Evolutionary conservation across 2,329 filamentous ascomycete genomes (phyloP).

Genomic region (Exophiala dermatitidis): DNA sequence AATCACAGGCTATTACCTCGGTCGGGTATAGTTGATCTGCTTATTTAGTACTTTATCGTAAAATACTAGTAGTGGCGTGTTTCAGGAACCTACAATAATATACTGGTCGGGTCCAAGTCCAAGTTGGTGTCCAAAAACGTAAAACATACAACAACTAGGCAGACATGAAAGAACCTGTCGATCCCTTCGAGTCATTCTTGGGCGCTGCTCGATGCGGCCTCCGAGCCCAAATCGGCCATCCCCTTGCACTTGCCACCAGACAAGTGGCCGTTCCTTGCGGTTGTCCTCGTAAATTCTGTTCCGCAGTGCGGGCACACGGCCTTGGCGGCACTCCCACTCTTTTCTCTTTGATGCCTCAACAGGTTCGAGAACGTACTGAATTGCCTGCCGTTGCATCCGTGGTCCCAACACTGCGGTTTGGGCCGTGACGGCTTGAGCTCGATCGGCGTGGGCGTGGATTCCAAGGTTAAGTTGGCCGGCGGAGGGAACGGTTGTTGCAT

Average conservation of each 20-base stretch:
- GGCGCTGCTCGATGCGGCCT: no score
- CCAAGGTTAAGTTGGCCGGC: slow-evolving; percentile 17
- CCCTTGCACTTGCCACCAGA: slow-evolving; percentile 87
- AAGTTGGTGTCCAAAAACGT: no score
- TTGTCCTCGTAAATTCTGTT: slow-evolving; percentile 85
- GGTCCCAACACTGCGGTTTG: slow-evolving; percentile 96
- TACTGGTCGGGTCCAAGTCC: no score
- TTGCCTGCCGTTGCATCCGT: slow-evolving; percentile 89
- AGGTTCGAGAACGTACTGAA: slow-evolving; percentile 97
- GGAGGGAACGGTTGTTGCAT: slow-evolving; percentile 15
- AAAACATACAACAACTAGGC: no score
- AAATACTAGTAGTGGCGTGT: no score
- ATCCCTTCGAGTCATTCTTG: no score
- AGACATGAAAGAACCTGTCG: no score
- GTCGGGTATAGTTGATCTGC: no score
- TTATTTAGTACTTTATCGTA: no score
- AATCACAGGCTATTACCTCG: no score
- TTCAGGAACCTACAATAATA: no score
- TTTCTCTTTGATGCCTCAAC: slow-evolving; percentile 84
- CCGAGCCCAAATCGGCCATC: slow-evolving; percentile 5
- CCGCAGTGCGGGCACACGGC: slow-evolving; percentile 85
- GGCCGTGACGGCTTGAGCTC: slow-evolving; percentile 48
- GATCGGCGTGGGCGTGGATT: slow-evolving; percentile 21
- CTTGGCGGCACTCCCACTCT: slow-evolving; percentile 83
- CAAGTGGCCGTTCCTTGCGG: slow-evolving; percentile 78